phyloP scores from a whole-genome alignment of 139 green algal species.

The Diplosphaera chodatii region DNA sequence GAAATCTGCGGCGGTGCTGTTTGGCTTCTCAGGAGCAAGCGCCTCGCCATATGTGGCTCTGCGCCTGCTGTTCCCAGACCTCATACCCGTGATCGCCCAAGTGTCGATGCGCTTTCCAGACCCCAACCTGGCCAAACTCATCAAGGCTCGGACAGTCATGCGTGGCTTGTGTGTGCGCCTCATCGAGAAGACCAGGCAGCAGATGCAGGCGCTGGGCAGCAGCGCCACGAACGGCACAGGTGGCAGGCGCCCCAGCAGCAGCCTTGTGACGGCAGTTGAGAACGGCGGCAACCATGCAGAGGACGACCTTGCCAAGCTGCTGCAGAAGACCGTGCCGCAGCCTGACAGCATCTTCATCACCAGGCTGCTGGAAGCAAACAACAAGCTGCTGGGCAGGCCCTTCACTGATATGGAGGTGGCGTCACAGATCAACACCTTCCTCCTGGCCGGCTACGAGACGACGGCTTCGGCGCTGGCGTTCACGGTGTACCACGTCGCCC shows the following conservation, averaged over 20 bases:
- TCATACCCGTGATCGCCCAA: background rate
- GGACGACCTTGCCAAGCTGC: background rate
- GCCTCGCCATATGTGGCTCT: background rate
- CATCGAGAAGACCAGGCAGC: background rate
- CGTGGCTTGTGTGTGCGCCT: background rate
- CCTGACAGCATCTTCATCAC: background rate
- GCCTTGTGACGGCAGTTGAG: no score
- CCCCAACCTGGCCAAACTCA: background rate
- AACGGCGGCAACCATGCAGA: no score
- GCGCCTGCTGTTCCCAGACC: background rate
- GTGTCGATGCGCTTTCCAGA: background rate
- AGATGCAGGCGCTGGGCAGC: background rate
- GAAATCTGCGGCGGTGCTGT: background rate
- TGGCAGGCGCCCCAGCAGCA: no score
- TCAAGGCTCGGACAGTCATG: background rate
- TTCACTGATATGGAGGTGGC: background rate
- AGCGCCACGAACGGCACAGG: background rate
- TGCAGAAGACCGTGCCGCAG: background rate
- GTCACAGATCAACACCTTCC: constrained; percentile 28
- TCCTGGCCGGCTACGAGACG: constrained; percentile 46
- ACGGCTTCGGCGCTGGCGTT: constrained; percentile 45
- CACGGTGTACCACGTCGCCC: constrained; percentile 17
- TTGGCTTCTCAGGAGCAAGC: background rate
- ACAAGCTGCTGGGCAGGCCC: background rate
- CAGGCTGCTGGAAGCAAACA: background rate